Evolutionary conservation across 164 flowering plant species (phyloP), one percentile per base, ranked within the genome.

Genomic region (Stephania japonica): DNA sequence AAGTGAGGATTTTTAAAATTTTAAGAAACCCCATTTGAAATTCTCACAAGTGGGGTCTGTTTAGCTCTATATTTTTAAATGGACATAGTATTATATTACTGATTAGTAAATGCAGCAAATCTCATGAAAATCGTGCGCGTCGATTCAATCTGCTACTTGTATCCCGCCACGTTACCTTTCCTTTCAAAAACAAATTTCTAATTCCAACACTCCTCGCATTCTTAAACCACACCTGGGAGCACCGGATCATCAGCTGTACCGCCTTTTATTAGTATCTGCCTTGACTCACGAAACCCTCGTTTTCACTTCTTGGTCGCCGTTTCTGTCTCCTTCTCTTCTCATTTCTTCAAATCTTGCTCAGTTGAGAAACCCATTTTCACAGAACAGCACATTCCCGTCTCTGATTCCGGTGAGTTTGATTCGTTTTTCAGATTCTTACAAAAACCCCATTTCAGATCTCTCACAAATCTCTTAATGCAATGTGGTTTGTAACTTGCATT

Each of bases 71-170:
- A n/a, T n/a, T n/a, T n/a, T n/a, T n/a, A n/a, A n/a, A n/a, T n/a
- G n/a, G n/a, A n/a, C n/a, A n/a, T n/a, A n/a, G n/a, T 32, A 32
- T 32, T 32, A 32, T 32, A 32, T 32, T 32, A 56, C 19, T 16
- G 16, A 56, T 56, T 56, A 16, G 5, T 6, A 56, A 53, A 16
- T 6, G 19, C n/a, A 56, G 62, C 7, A 56, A 56, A 56, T 56
- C 62, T 56, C 62, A n/a, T 56, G 62, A n/a, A 56, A 56, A 56
- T 56, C 62, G 62, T 56, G 62, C 62, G 62, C 19, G 62, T 56
- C 62, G 62, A 56, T 56, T 16, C n/a, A n/a, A 56, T 56, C 19
- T 56, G 62, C 62, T 56, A 3, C 16, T 56, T n/a, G 21, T 19
- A 56, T 56, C 19, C 7, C 62, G 21, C 7, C 62, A 56, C 62